Evolutionary conservation across 1,284 basidiomycete genomes (phyloP), one percentile per base, ranked within the genome.

Genomic region (Austroboletus olivaceoglutinosus): DNA sequence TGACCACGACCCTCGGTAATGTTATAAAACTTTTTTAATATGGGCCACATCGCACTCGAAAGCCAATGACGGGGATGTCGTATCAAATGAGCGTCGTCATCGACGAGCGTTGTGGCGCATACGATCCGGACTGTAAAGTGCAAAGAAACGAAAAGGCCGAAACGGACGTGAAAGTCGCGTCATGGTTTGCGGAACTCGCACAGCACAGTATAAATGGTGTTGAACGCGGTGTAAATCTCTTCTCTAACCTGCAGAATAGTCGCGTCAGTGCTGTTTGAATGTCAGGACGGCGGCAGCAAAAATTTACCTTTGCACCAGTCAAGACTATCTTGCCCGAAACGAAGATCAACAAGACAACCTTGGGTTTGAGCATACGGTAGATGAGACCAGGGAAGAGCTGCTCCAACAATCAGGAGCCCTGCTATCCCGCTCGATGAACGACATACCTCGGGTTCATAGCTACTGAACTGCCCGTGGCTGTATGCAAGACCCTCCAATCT

Each of bases 361-460:
- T 99, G 13, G 97, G 97, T 73, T 99, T 98, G 75, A 98, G 91
- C 97, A 99, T 99, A 63, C 97, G 91, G 70, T 99, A 99, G 70
- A 99, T 99, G 42, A 99, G 81, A 64, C 97, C 96, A 52, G 97
- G 97, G 85, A 99, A 99, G 50, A 99, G 77, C 93, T 98, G 58
- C 40, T 21, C 21, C 46, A 8, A 47, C 41, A 16, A 45, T 58
- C 51, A 57, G 50, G 30, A 33, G 31, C 22, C 10, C 3, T 9
- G 4, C 0, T 3, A 4, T 25, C 29, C 5, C 49, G 5, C 29
- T 4, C 23, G 8, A 46, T 13, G 4, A 52, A 76, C 83, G n/a
- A 76, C 83, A 50, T 58, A 94, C 93, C 82, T 98, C 96, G 46
- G 94, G 95, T 70, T 98, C 95, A 62, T 98, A 98, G 61, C 90